Evolutionary conservation across 148 eudicot genomes (phyloP).

Genomic region (Rhododendron molle): DNA sequence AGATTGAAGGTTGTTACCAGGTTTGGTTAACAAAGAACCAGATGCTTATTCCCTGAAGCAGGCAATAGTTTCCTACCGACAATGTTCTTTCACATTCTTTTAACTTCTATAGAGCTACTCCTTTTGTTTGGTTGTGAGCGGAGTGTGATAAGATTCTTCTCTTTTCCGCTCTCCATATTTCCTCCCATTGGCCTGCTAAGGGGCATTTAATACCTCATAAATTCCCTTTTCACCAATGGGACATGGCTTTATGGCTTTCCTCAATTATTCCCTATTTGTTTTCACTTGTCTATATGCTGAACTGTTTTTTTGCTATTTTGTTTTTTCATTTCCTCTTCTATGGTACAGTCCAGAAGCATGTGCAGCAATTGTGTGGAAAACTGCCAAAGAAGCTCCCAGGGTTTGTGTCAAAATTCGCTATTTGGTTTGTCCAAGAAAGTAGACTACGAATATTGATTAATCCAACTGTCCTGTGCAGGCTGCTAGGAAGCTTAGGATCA

Average conservation of each 20-base stretch:
- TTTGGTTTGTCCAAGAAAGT: constrained; percentile 6
- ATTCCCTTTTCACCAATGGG: background rate
- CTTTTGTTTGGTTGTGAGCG: background rate
- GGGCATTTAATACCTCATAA: background rate
- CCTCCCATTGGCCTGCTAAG: background rate
- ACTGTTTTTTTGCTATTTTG: background rate
- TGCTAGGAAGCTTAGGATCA: constrained; percentile 75
- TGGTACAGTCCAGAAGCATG: constrained; percentile 87
- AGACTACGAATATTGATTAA: background rate
- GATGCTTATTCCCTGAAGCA: background rate
- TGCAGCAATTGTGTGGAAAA: constrained; percentile 90
- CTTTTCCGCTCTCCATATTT: background rate
- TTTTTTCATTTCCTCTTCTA: constrained; percentile 12
- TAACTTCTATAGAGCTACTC: background rate
- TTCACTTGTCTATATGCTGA: background rate
- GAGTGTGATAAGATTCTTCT: background rate
- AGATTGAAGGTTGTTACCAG: background rate
- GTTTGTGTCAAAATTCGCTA: constrained; percentile 24
- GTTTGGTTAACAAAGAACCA: background rate
- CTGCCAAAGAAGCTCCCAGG: constrained; percentile 82
- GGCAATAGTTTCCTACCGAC: background rate
- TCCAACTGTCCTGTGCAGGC: constrained; percentile 40
- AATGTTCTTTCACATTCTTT: background rate
- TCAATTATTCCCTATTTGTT: background rate
- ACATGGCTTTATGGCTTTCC: background rate